Conservation (phyloP, 2,329 filamentous ascomycete species). For the Ophiostoma montium region DNA sequence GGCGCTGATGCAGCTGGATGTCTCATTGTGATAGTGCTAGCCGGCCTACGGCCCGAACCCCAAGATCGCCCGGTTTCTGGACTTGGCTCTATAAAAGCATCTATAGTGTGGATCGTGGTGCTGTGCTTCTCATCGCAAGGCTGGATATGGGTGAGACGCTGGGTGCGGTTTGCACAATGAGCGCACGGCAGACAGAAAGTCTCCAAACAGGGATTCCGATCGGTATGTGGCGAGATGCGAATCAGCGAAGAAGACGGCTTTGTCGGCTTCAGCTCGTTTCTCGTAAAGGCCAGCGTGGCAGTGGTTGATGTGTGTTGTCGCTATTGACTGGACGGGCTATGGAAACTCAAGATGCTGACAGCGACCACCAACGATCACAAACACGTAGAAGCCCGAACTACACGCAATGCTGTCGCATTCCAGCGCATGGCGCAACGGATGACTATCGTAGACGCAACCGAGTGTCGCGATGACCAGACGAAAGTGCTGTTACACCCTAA, state of each 20-base stretch:
- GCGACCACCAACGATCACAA: not conserved
- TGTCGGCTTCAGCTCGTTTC: not conserved
- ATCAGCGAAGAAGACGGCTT: no score
- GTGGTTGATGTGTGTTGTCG: not conserved
- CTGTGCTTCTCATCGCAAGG: constrained; percentile 7
- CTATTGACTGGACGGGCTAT: not conserved
- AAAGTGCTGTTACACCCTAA: not conserved
- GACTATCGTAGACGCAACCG: not conserved
- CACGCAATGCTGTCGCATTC: constrained; percentile 7
- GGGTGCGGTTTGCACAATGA: not conserved
- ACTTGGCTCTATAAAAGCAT: constrained; percentile 1
- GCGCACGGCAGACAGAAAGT: no score
- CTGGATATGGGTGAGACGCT: not conserved
- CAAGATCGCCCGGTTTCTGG: constrained; percentile 2
- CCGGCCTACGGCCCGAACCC: constrained; percentile 7
- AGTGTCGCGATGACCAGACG: not conserved
- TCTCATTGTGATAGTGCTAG: constrained; percentile 8
- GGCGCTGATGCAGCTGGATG: not conserved
- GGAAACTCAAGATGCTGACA: not conserved
- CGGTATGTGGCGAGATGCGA: no score
- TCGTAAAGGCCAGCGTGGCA: not conserved
- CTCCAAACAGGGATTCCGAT: no score
- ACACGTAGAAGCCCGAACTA: constrained; percentile 4
- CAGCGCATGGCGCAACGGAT: constrained; percentile 9
- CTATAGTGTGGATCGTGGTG: not conserved